Evolutionary conservation across 257 asterid species (phyloP).

Genomic region (Solanum rostratum): DNA sequence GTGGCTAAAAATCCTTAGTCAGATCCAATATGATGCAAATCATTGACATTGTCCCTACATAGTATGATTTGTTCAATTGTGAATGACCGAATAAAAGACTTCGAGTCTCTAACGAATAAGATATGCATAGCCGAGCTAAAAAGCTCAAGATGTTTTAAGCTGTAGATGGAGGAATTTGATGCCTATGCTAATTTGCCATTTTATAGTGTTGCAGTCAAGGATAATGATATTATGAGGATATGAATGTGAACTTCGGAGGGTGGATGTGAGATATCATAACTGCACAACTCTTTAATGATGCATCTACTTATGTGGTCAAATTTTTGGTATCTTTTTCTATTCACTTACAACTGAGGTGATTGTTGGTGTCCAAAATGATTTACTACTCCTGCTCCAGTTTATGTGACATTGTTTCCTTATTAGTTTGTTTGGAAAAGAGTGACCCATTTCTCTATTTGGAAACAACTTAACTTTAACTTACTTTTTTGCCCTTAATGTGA

Average conservation of each 20-base stretch:
- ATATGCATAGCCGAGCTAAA: neutral
- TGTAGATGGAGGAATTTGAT: neutral
- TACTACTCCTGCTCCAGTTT: neutral
- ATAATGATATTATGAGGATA: neutral
- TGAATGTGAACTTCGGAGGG: neutral
- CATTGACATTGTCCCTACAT: neutral
- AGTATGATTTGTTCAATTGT: neutral
- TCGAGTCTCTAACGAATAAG: neutral
- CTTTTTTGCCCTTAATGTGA: neutral
- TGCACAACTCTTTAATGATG: neutral
- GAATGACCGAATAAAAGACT: neutral
- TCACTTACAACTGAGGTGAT: neutral
- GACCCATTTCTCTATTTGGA: neutral
- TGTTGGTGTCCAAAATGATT: neutral
- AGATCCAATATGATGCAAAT: neutral
- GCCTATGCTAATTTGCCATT: neutral
- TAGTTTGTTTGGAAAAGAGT: neutral
- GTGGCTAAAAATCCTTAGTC: neutral
- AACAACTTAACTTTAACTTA: neutral
- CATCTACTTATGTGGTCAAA: neutral
- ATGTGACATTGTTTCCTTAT: neutral
- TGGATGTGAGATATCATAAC: neutral
- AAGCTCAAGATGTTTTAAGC: neutral
- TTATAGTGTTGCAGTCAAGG: neutral
- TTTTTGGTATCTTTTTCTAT: neutral